A percentile compares a stretch with the other conserved stretches of the same genome.
Evolutionary conservation across 768 basidiomycete species (phyloP).

Genomic region (Lactifluus pinguis): DNA sequence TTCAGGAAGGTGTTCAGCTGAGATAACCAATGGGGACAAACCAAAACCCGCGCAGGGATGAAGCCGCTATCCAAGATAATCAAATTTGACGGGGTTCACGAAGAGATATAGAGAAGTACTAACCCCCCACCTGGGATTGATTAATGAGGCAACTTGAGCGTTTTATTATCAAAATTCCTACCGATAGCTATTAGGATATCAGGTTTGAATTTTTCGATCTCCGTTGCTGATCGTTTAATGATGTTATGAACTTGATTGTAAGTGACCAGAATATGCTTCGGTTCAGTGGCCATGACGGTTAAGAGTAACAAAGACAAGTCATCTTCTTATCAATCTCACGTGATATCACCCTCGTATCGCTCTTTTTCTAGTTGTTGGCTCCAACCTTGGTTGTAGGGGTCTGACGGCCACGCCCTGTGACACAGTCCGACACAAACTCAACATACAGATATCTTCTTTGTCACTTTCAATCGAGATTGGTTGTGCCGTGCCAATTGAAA

Average conservation of each 20-base stretch:
- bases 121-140: conserved; percentile 63
- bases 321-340: not conserved
- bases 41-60: conserved; percentile 91
- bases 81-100: conserved; percentile 16
- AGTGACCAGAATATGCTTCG: conserved; percentile 61
- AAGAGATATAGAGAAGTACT: conserved; percentile 27
- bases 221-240: conserved; percentile 55
- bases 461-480: too few relatives aligned
- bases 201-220: conserved; percentile 77
- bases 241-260: conserved; percentile 93
- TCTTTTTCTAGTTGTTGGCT: too few relatives aligned
- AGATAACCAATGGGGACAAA: not conserved
- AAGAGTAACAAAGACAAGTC: too few relatives aligned
- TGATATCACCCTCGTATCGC: not conserved
- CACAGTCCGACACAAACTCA: too few relatives aligned
- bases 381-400: too few relatives aligned
- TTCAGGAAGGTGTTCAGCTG: not conserved
- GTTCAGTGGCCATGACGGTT: conserved; percentile 25
- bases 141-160: not conserved
- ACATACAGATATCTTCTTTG: too few relatives aligned
- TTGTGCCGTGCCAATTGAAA: too few relatives aligned
- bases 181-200: conserved; percentile 81
- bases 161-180: conserved; percentile 24
- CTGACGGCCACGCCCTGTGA: too few relatives aligned
- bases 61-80: conserved; percentile 56